Evolutionary conservation across 768 basidiomycete genomes (phyloP).

Genomic region (Suillus occidentalis): DNA sequence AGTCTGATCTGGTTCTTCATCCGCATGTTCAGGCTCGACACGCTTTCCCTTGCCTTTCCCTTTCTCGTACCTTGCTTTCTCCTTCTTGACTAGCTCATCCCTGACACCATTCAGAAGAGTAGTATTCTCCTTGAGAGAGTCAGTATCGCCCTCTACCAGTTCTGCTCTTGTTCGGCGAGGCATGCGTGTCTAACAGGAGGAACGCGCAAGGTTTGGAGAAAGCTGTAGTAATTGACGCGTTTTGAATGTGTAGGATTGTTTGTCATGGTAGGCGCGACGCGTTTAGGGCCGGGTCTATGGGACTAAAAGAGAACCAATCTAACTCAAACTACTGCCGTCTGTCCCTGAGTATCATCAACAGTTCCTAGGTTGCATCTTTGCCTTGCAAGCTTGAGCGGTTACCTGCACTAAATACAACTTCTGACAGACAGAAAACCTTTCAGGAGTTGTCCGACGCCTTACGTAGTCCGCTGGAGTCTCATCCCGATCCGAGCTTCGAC

Average conservation of each 20-base stretch:
- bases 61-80: conserved; percentile 22
- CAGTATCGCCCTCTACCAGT: conserved; percentile 14
- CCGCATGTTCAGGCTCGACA: conserved; percentile 22
- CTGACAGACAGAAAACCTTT: not conserved
- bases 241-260: conserved; percentile 1
- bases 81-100: conserved; percentile 27
- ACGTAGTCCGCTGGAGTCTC: conserved; percentile 2
- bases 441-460: not conserved
- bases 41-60: conserved; percentile 34
- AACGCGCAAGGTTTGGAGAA: not conserved
- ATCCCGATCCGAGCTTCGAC: not conserved
- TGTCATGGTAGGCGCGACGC: conserved; percentile 18
- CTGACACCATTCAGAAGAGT: not conserved
- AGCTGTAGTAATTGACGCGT: conserved; percentile 4
- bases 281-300: conserved; percentile 8
- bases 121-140: conserved; percentile 35
- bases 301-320: not conserved
- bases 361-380: too few species aligned
- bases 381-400: too few species aligned
- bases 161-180: conserved; percentile 28
- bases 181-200: conserved; percentile 18
- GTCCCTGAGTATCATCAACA: not conserved
- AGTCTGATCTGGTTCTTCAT: conserved; percentile 25
- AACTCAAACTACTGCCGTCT: not conserved
- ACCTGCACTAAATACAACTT: not conserved